These are phyloP conservation scores for Gossypium trilobum DNA, from an alignment of 441 rosid genomes.

Conservation along the genomic window DNA sequence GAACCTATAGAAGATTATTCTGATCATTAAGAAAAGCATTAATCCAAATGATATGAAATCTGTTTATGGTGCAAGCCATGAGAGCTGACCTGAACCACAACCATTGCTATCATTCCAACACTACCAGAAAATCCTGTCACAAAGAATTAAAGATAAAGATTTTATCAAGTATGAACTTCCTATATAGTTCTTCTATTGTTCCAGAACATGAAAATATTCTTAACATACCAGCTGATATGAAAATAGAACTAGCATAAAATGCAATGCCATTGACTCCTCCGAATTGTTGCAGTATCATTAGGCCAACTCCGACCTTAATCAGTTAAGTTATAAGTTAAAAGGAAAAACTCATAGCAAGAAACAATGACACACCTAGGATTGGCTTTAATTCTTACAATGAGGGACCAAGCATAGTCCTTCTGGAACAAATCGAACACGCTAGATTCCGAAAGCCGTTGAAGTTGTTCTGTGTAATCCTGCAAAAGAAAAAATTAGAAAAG, in stretches of 20 bases:
- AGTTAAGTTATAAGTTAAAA: not conserved
- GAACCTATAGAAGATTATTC: conserved; percentile 44
- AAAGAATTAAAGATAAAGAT: not conserved
- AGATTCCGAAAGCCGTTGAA: conserved; percentile 35
- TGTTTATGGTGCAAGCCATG: not conserved
- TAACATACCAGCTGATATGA: conserved; percentile 37
- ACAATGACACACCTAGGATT: not conserved
- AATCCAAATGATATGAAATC: not conserved
- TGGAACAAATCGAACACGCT: conserved; percentile 48
- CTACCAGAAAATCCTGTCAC: conserved; percentile 54
- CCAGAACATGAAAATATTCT: not conserved
- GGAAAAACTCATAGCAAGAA: not conserved
- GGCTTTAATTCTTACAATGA: conserved; percentile 36
- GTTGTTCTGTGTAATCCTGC: conserved; percentile 53
- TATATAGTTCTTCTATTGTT: not conserved
- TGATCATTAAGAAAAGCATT: not conserved
- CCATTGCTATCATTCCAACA: conserved; percentile 59
- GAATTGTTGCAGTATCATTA: conserved; percentile 54
- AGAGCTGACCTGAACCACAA: conserved; percentile 46
- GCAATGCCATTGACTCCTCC: conserved; percentile 52
- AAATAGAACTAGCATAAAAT: conserved; percentile 47
- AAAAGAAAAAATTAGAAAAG: not conserved
- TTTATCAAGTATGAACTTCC: not conserved
- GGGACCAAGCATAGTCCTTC: conserved; percentile 45
- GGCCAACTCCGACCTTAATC: conserved; percentile 46